A percentile compares a stretch with the other conserved stretches of the same genome.
Conservation (phyloP, 2,329 filamentous ascomycete genomes). For the Verruconis gallopava region DNA sequence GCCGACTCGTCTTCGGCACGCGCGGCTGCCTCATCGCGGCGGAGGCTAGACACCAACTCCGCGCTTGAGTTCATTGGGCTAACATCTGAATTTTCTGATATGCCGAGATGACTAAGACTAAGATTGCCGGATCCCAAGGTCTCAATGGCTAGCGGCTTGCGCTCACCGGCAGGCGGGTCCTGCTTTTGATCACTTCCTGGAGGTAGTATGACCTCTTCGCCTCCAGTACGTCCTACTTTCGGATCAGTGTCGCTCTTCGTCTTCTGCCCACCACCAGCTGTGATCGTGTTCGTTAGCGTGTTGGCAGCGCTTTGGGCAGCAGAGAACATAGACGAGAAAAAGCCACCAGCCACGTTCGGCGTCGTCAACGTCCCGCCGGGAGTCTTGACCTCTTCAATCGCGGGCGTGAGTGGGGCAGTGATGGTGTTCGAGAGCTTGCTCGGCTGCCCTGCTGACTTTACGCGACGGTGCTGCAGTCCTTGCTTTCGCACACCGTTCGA, state of each 20-base stretch:
- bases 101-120: conserved; percentile 77
- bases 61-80: conserved; percentile 47
- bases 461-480: conserved; percentile 58
- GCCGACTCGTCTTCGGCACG: conserved; percentile 46
- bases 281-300: conserved; percentile 65
- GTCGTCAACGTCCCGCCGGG: conserved; percentile 39
- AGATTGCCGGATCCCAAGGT: conserved; percentile 83
- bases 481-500: conserved; percentile 40
- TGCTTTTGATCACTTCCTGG: conserved; percentile 16
- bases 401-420: conserved; percentile 56
- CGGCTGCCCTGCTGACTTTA: conserved; percentile 48
- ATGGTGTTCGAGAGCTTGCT: conserved; percentile 77
- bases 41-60: conserved; percentile 39
- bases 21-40: conserved; percentile 40
- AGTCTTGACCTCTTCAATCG: conserved; percentile 52
- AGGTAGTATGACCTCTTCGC: conserved; percentile 30
- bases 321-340: conserved; percentile 89
- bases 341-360: conserved; percentile 41
- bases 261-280: conserved; percentile 38
- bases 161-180: conserved; percentile 24
- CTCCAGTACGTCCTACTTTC: conserved; percentile 17
- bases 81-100: conserved; percentile 47
- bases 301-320: conserved; percentile 83
- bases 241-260: conserved; percentile 27
- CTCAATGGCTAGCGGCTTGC: conserved; percentile 59